Conservation (phyloP, 2,329 filamentous ascomycete species). For the Colletotrichum graminicola region DNA sequence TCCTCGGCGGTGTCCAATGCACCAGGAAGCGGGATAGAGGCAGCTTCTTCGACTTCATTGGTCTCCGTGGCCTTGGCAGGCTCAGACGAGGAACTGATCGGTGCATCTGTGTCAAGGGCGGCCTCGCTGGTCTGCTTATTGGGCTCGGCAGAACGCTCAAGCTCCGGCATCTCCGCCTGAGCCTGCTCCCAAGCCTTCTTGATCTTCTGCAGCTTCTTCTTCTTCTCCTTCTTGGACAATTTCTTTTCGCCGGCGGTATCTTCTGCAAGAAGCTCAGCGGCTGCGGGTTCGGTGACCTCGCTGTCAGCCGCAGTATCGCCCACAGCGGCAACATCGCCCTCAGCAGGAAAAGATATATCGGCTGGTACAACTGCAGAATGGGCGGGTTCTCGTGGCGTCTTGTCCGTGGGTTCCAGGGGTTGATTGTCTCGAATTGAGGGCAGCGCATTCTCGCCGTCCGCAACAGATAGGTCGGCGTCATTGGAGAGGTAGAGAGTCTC, state of each 20-base stretch:
- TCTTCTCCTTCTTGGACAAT: constrained; percentile 46
- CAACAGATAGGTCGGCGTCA: not conserved
- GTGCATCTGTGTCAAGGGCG: constrained; percentile 10
- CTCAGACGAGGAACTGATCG: not conserved
- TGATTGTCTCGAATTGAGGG: too few relatives aligned
- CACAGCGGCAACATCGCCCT: not conserved
- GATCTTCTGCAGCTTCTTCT: constrained; percentile 44
- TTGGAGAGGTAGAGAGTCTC: not conserved
- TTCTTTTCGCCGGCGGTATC: constrained; percentile 18
- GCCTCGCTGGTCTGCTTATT: constrained; percentile 15
- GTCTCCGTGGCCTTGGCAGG: not conserved
- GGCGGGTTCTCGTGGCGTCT: not conserved
- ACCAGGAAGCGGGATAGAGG: not conserved
- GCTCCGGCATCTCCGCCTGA: constrained; percentile 29
- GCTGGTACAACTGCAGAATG: not conserved
- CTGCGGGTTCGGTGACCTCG: not conserved
- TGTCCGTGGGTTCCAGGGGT: not conserved
- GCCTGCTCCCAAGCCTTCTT: constrained; percentile 41
- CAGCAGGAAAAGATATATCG: not conserved
- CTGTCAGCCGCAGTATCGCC: not conserved
- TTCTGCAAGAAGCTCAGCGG: constrained; percentile 22
- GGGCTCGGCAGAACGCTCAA: constrained; percentile 26
- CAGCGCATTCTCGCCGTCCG: not conserved
- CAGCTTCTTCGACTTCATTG: not conserved
- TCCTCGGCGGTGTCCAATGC: not conserved